phyloP scores from a whole-genome alignment of 2,329 filamentous ascomycete species.

The Phaeoacremonium minimum region DNA sequence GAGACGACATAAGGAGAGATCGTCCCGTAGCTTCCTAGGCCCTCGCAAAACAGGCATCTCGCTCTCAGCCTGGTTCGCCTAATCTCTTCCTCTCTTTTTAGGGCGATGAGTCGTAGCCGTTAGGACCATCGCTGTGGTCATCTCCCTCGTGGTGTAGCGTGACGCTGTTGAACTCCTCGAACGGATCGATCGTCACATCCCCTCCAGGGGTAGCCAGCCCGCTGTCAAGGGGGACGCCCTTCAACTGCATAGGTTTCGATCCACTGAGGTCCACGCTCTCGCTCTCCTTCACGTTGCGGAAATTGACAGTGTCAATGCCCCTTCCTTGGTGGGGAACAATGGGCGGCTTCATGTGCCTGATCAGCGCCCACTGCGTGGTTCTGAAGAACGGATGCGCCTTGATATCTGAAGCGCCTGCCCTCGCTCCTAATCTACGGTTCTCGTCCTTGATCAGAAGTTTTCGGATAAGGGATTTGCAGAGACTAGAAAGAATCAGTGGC shows the following conservation, averaged over 20 bases:
- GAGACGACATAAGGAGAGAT: no score
- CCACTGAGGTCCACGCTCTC: constrained; percentile 84
- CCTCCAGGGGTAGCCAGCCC: constrained; percentile 79
- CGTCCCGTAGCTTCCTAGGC: no score
- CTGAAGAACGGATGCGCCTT: constrained; percentile 96
- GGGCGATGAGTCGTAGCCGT: constrained; percentile 14
- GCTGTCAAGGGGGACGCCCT: constrained; percentile 83
- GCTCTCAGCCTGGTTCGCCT: no score
- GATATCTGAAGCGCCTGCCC: constrained; percentile 93
- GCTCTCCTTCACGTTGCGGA: constrained; percentile 96
- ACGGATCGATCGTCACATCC: constrained; percentile 75
- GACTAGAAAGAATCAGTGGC: constrained; percentile 41
- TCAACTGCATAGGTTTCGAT: constrained; percentile 51
- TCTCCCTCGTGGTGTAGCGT: constrained; percentile 96
- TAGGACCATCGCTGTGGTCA: constrained; percentile 47
- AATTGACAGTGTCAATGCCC: constrained; percentile 92
- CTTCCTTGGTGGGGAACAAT: constrained; percentile 91
- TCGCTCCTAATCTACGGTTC: constrained; percentile 84
- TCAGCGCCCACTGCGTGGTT: constrained; percentile 91
- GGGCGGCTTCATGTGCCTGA: constrained; percentile 95
- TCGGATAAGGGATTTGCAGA: constrained; percentile 94
- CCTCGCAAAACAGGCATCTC: no score
- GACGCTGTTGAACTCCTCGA: constrained; percentile 98
- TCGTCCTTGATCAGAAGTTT: constrained; percentile 99
- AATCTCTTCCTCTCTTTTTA: no score